Evolutionary conservation across 1,284 basidiomycete species (phyloP).

Genomic region (Trametes versicolor): DNA sequence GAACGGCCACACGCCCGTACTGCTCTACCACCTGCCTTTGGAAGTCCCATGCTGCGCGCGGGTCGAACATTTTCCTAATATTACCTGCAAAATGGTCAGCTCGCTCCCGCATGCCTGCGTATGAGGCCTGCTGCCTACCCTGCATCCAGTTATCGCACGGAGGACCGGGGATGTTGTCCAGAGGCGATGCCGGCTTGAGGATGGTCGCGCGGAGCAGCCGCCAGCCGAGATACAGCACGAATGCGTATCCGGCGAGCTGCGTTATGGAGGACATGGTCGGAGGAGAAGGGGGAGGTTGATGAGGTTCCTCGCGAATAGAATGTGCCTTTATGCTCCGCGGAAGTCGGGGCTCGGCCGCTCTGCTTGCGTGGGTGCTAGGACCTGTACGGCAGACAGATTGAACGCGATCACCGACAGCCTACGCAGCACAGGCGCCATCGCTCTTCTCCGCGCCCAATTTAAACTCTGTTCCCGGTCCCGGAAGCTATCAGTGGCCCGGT

Average conservation of each 20-base stretch:
- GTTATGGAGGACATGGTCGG: conserved; percentile 2
- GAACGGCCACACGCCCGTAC: conserved; percentile 29
- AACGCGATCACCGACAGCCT: no score
- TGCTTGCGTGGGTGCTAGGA: no score
- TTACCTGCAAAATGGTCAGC: conserved; percentile 24
- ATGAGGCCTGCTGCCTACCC: conserved; percentile 4
- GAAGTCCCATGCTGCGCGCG: conserved; percentile 14
- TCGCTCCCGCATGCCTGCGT: neutral
- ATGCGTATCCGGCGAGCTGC: conserved; percentile 12
- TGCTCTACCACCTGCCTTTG: conserved; percentile 20
- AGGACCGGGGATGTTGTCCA: conserved; percentile 24
- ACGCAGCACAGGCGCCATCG: no score
- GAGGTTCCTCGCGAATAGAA: no score
- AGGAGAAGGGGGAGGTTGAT: neutral
- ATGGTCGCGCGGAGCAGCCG: conserved; percentile 8
- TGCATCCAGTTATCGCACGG: neutral
- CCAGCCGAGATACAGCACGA: conserved; percentile 15
- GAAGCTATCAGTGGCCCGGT: no score
- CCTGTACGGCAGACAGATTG: no score
- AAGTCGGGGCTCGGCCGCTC: no score
- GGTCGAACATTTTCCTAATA: conserved; percentile 26
- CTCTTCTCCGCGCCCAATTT: no score
- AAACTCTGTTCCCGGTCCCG: no score
- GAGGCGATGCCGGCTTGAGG: conserved; percentile 1
- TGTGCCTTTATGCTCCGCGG: no score